Conservation (phyloP, 140 eudicot genomes). For the Erigeron philadelphicus region DNA sequence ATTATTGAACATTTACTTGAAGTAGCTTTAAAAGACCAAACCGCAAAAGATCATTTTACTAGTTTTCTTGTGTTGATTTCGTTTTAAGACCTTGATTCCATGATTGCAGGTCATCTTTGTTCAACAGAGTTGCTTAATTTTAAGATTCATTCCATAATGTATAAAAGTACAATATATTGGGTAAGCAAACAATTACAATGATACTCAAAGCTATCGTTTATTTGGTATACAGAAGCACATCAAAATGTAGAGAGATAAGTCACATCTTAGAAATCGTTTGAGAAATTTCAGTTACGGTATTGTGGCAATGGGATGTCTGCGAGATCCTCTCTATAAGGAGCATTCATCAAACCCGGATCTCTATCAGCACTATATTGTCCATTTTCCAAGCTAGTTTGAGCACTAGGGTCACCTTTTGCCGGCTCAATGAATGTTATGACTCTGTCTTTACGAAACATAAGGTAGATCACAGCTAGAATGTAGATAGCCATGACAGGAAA, state of each 20-base stretch:
- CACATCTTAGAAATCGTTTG: slow-evolving; percentile 11
- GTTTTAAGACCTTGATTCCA: too few species aligned
- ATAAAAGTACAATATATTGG: not conserved
- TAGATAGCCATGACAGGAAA: slow-evolving; percentile 10
- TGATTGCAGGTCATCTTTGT: too few species aligned
- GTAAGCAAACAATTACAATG: not conserved
- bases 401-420: not conserved
- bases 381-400: slow-evolving; percentile 14
- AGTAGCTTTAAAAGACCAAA: too few species aligned
- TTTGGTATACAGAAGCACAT: not conserved
- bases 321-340: slow-evolving; percentile 23
- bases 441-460: slow-evolving; percentile 3
- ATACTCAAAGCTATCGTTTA: slow-evolving; percentile 5
- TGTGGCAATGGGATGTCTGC: slow-evolving; percentile 27
- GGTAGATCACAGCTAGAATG: slow-evolving; percentile 13
- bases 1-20: too few species aligned
- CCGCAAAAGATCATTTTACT: too few species aligned
- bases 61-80: too few species aligned
- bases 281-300: not conserved
- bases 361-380: not conserved
- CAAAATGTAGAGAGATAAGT: not conserved
- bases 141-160: not conserved
- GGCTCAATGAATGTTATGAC: slow-evolving; percentile 8
- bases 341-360: not conserved
- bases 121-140: not conserved